These are phyloP conservation scores for Volvox reticuliferus DNA, from an alignment of 139 green algal genomes.

Conservation along the genomic window DNA sequence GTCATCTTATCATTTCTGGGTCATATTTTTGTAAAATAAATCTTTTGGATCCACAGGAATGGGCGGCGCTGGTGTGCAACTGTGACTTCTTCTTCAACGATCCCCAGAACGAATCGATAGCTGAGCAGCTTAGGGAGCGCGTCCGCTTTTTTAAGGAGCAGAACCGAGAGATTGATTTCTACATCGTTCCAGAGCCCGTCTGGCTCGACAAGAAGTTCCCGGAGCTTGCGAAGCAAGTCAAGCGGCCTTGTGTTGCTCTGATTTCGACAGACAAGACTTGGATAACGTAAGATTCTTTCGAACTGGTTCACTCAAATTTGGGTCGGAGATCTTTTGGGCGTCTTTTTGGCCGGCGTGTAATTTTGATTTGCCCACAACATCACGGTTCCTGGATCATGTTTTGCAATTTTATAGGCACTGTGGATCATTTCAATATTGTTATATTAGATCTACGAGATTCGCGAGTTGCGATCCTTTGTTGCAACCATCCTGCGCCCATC, in stretches of 20 bases:
- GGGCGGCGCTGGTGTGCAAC: conserved; percentile 83
- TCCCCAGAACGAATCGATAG: conserved; percentile 91
- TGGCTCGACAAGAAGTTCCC: conserved; percentile 90
- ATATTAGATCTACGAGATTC: background rate
- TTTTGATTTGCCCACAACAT: background rate
- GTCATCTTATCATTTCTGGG: background rate
- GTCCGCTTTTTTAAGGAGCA: conserved; percentile 79
- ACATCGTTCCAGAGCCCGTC: conserved; percentile 81
- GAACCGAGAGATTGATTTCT: conserved; percentile 78
- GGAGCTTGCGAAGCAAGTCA: conserved; percentile 81
- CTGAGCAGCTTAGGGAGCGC: conserved; percentile 91
- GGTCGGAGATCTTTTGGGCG: background rate
- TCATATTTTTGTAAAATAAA: background rate
- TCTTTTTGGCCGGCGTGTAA: background rate
- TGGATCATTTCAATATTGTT: background rate
- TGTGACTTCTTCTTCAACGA: conserved; percentile 93
- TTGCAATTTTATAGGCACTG: background rate
- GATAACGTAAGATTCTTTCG: conserved; percentile 80
- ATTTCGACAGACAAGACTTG: conserved; percentile 90
- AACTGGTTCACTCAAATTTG: background rate
- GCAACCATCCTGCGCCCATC: background rate
- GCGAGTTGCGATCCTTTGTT: background rate
- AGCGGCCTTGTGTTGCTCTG: conserved; percentile 83
- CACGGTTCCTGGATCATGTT: background rate
- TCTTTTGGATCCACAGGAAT: conserved; percentile 62